Base-by-base conservation (phyloP, 129 eudicot genomes). In the Flaveria robusta region DNA sequence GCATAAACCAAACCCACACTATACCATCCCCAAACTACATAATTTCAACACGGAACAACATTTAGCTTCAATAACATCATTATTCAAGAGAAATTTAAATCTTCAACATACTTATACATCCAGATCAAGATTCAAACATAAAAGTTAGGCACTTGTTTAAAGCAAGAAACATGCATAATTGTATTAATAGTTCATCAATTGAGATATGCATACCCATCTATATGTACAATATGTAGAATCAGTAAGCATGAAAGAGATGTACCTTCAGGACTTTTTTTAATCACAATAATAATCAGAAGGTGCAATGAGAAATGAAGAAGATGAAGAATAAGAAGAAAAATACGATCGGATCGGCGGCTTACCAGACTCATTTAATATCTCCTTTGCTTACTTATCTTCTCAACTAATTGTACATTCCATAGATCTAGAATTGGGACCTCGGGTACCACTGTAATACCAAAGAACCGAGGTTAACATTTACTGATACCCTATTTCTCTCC, bases 1-100 rank as follows among this genome's bases (percentile, higher is more conserved):
- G 9, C 6, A 24, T 0, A 69, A 51, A 15, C 22, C 39, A 56
- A 78, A 58, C 59, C 76, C n/a, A n/a, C n/a, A n/a, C 60, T 80
- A 73, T 12, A 26, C 29, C 20, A 51, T 65, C 78, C 79, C 68
- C n/a, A 79, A 79, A 65, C 68, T 72, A 69, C 2, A 72, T 3
- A 66, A 26, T 52, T 42, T 41, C 23, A 16, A 47, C 72, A 78
- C 51, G 52, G 29, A 47, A 60, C 77, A 9, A 70, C 29, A 24
- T 46, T 29, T 59, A 59, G 65, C 82, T 70, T 70, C 72, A 9
- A 64, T 29, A n/a, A 59, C 24, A 50, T 20, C 68, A 64, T 46
- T 66, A 72, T 31, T 22, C 13, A 70, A 29, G 27, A 67, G 18
- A 78, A 29, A 18, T 46, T 46, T 10, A 54, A 69, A 41, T 68